Evolutionary conservation across 2,329 filamentous ascomycete genomes (phyloP), one percentile per base, ranked within the genome.

Genomic region (Verruconis gallopava): DNA sequence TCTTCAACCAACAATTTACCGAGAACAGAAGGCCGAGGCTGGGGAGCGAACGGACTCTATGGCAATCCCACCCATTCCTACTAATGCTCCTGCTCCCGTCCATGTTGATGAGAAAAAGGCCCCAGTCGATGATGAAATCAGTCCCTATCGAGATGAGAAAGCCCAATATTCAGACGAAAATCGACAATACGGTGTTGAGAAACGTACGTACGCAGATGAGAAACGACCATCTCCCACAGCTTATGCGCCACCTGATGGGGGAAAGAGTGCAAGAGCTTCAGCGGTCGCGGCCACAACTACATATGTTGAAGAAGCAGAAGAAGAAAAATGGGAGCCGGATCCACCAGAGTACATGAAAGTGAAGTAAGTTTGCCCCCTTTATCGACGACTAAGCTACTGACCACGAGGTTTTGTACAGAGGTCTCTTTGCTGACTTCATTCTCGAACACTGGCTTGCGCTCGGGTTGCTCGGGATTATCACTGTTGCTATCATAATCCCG

Each of bases 301-400:
- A n/a, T n/a, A n/a, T 30, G 25, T 30, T n/a, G 25, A 30, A 30
- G 25, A 30, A n/a, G n/a, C 25, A 30, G n/a, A n/a, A 30, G 25
- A 30, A n/a, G 25, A 30, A 30, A n/a, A 30, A 30, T 30, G 25
- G 25, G 25, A 30, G 25, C 25, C 25, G 25, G 25, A 9, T 9
- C 9, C 6, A n/a, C 25, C 25, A n/a, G 25, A 30, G 25, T 30
- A 30, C n/a, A n/a, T n/a, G n/a, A n/a, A n/a, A n/a, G n/a, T n/a
- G n/a, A n/a, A n/a, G n/a, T n/a, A n/a, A n/a, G n/a, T n/a, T n/a
- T n/a, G n/a, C n/a, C n/a, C n/a, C n/a, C n/a, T n/a, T n/a, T n/a
- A n/a, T n/a, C n/a, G n/a, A n/a, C n/a, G n/a, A n/a, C n/a, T n/a
- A n/a, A n/a, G n/a, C n/a, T n/a, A n/a, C n/a, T n/a, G n/a, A n/a